Percentiles rank a stretch among this genome's conserved stretches.
Evolutionary conservation across 2,329 filamentous ascomycete genomes (phyloP).

Genomic region (Botrytis sinoallii): DNA sequence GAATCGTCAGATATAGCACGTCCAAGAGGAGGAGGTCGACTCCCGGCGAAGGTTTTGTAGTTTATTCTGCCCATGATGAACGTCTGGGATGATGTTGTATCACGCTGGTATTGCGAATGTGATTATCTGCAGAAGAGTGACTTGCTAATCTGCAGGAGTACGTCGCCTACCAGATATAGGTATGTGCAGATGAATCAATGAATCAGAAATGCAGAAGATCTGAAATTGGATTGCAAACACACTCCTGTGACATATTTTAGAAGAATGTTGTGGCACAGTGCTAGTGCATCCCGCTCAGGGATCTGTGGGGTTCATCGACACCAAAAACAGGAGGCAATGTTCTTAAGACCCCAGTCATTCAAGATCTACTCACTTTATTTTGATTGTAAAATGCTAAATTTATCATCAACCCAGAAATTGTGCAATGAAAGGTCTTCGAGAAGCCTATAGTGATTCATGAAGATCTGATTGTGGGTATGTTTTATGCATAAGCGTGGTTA

Average conservation of each 20-base stretch:
- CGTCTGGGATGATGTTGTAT: background rate
- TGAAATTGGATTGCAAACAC: no score
- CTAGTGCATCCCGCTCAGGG: background rate
- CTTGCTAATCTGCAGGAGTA: constrained; percentile 1
- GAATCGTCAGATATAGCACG: background rate
- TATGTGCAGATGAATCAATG: background rate
- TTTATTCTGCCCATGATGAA: background rate
- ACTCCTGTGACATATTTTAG: background rate
- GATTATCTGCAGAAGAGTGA: background rate
- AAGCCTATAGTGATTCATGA: background rate
- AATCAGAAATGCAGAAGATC: background rate
- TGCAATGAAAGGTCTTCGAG: background rate
- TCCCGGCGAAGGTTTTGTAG: constrained; percentile 2
- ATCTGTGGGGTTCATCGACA: background rate
- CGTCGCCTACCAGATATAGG: background rate
- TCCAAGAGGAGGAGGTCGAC: background rate
- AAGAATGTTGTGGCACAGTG: background rate
- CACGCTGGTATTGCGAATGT: background rate
- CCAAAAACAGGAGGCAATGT: background rate
- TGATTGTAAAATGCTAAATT: background rate
- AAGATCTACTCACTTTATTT: background rate
- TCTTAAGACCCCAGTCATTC: background rate
- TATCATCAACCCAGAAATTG: background rate
- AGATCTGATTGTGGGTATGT: background rate
- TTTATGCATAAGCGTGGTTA: background rate